These are phyloP conservation scores for Allantophomopsis lycopodina DNA, from an alignment of 2,329 filamentous ascomycete genomes.

Conservation along the genomic window DNA sequence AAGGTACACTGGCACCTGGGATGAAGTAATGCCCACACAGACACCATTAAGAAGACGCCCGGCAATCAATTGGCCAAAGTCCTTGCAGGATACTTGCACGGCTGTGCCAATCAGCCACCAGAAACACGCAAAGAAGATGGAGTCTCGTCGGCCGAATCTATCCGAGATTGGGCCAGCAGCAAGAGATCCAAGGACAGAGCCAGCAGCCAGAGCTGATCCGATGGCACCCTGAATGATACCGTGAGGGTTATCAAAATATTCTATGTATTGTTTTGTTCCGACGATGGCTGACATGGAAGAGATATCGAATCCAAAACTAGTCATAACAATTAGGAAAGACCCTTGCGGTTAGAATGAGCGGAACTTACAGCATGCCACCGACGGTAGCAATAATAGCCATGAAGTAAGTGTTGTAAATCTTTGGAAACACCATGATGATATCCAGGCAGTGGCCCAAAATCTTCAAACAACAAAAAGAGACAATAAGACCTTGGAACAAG, in stretches of 20 bases:
- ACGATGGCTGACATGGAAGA: slow-evolving; percentile 39
- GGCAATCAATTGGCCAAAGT: slow-evolving; percentile 50
- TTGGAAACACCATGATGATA: slow-evolving; percentile 20
- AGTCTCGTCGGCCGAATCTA: slow-evolving; percentile 28
- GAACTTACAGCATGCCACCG: slow-evolving; percentile 30
- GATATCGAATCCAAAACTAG: slow-evolving; percentile 40
- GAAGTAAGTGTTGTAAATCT: slow-evolving; percentile 39
- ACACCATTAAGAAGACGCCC: slow-evolving; percentile 61
- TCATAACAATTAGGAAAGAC: background rate
- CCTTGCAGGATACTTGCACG: slow-evolving; percentile 38
- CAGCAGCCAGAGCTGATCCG: slow-evolving; percentile 31
- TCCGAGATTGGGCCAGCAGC: slow-evolving; percentile 31
- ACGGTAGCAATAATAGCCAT: slow-evolving; percentile 35
- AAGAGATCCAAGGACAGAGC: slow-evolving; percentile 30
- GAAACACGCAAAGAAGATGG: slow-evolving; percentile 28
- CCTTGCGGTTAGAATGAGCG: background rate
- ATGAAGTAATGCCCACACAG: slow-evolving; percentile 58
- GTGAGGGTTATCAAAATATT: slow-evolving; percentile 34
- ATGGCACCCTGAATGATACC: slow-evolving; percentile 26
- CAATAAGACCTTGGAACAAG: background rate
- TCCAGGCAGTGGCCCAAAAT: background rate
- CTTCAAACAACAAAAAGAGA: background rate
- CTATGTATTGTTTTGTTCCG: slow-evolving; percentile 30
- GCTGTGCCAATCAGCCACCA: slow-evolving; percentile 29
- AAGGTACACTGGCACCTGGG: slow-evolving; percentile 59